phyloP scores from a whole-genome alignment of 192 early-diverging fungal species.

The Mortierella hygrophila region DNA sequence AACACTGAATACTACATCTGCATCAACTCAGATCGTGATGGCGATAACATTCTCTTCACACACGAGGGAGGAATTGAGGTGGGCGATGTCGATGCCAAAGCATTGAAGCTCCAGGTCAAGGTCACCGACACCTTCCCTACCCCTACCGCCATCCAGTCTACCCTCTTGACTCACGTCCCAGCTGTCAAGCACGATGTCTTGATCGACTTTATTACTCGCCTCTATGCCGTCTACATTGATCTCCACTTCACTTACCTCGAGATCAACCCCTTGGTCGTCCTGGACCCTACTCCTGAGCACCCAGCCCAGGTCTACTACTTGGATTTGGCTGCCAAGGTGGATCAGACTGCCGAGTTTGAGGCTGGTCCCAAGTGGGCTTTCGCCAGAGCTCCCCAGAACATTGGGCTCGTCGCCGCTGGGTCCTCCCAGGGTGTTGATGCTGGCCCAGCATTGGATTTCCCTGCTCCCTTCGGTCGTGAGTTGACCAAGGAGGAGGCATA shows the following conservation, averaged over 20 bases:
- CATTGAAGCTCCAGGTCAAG: conserved; percentile 84
- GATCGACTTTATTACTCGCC: conserved; percentile 91
- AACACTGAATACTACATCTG: conserved; percentile 97
- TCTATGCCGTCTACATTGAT: conserved; percentile 96
- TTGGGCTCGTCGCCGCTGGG: conserved; percentile 48
- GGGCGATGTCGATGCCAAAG: conserved; percentile 99
- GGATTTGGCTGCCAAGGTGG: conserved; percentile 97
- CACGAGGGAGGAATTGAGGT: conserved; percentile 99
- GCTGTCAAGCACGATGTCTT: conserved; percentile 80
- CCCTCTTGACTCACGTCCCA: conserved; percentile 79
- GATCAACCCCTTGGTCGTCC: conserved; percentile 98
- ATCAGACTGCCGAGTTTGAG: conserved; percentile 99
- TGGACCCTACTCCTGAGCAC: conserved; percentile 70
- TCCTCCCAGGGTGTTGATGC: conserved; percentile 64
- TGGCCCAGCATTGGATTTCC: conserved; percentile 95
- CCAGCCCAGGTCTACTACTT: conserved; percentile 88
- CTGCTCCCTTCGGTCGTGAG: conserved; percentile 98
- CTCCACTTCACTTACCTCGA: conserved; percentile 99
- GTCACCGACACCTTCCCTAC: conserved; percentile 84
- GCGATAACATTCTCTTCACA: conserved; percentile 97
- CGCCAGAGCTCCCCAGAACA: conserved; percentile 75
- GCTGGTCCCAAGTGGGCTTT: conserved; percentile 96
- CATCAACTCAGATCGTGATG: conserved; percentile 96
- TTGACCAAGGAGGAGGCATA: conserved; percentile 97
- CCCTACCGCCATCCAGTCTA: conserved; percentile 70